Conservation (phyloP, 257 asterid species). For the Scutellaria barbata region DNA sequence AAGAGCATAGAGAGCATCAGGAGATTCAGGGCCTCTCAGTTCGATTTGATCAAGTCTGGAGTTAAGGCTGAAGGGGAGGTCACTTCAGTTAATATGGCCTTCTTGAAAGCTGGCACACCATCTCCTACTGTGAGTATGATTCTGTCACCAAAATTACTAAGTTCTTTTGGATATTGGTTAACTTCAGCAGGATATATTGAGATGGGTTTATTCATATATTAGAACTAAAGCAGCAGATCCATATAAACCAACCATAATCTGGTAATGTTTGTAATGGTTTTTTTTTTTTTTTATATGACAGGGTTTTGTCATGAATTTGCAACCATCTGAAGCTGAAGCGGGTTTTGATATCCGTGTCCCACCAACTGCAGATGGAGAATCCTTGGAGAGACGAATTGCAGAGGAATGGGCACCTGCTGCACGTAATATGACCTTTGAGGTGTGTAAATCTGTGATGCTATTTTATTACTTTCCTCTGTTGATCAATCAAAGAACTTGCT, state of each 20-base stretch:
- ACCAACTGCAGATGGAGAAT: conserved; percentile 72
- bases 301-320: conserved; percentile 98
- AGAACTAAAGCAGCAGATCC: conserved; percentile 2
- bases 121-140: conserved; percentile 67
- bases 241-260: not conserved
- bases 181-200: not conserved
- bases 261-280: conserved; percentile 5
- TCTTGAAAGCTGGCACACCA: conserved; percentile 93
- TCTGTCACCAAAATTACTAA: not conserved
- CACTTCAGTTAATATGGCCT: conserved; percentile 85
- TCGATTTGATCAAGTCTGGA: conserved; percentile 86
- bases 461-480: not conserved
- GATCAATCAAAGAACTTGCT: conserved; percentile 20
- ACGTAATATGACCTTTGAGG: conserved; percentile 95
- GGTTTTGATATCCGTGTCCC: conserved; percentile 97
- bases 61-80: conserved; percentile 84
- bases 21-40: conserved; percentile 85
- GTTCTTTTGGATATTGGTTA: not conserved
- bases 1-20: conserved; percentile 82
- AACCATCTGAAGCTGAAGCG: conserved; percentile 98
- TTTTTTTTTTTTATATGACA: conserved; percentile 37
- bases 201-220: conserved; percentile 18
- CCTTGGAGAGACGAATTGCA: conserved; percentile 82
- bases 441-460: conserved; percentile 36
- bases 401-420: conserved; percentile 98